Evolutionary conservation across 164 flowering plant species (phyloP), one percentile per base, ranked within the genome.

Genomic region (Houttuynia cordata): DNA sequence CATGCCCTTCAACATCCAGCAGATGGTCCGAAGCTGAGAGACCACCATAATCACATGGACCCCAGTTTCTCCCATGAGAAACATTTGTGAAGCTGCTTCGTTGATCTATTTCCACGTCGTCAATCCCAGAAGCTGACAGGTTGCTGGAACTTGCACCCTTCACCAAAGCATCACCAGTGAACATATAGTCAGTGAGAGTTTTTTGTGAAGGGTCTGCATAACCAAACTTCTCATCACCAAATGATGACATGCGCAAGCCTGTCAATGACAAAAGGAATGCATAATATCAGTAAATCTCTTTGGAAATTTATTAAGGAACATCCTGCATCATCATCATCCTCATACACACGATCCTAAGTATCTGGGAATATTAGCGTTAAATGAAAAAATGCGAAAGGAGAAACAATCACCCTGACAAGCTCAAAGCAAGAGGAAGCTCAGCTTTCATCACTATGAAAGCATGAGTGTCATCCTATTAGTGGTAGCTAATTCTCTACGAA

Each of bases 221-320:
- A 56, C 77, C 75, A 62, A 52, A 60, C 64, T 71, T 77, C 8
- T 78, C 91, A 72, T 86, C 88, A 64, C 76, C 71, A 64, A 93
- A 85, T 24, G 90, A 95, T 64, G 99, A 88, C 74, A 93, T 64
- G 34, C 99, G 90, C 64, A 93, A 64, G n/a, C 99, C 99, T 90
- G 76, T 50, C 51, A 70, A 53, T 24, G 24, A 57, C 18, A 20
- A 53, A 53, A 23, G 24, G 13, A 21, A 20, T 14, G 20, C 56
- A 20, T 20, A 19, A 53, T 18, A 53, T 53, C 56, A 53, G 56
- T 20, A 53, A 2, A 45, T 45, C 12, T 45, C 14, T 30, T 30
- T 30, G 37, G 6, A 30, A 30, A 30, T 30, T 30, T 2, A 6
- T 30, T 30, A 30, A 30, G 37, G 37, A 30, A 6, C 37, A 30